Base-by-base conservation (phyloP, 495 filamentous ascomycete genomes). In the Schizothecium vesticola region DNA sequence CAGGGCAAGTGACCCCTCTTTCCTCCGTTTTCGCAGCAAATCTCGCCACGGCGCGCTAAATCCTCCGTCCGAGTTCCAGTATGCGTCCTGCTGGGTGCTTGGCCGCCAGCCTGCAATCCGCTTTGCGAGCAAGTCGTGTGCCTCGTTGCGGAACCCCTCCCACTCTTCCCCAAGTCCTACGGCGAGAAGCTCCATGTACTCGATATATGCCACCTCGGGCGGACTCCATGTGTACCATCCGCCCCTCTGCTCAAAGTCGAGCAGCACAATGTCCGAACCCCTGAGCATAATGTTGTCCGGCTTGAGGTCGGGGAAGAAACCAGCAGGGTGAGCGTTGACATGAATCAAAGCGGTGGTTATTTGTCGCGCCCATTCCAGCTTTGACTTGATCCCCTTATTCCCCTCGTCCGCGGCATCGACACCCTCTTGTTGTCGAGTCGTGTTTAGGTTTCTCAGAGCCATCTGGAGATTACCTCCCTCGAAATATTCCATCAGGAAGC, bases 251-350 rank as follows among this genome's bases (percentile, higher is more conserved):
- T 80, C 78, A 28, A 79, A 67, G 63, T 80, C 78, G 6, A 79
- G 56, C 22, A 80, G 64, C 9, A 79, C 73, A 1, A 68, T 65
- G 31, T 73, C 76, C 0, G 55, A 16, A 3, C 26, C 60, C 57
- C 67, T 55, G 5, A 78, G 25, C 6, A 78, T 60, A 10, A 81
- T 69, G 64, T 80, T 79, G 69, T 80, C 77, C 0, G 74, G 79
- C 60, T 79, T 80, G 22, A 81, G 55, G 61, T 81, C 77, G 19
- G 79, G 75, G 43, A 80, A 81, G 67, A 80, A 81, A 0, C 74
- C 73, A 1, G 59, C 61, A 1, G n/a, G 55, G 19, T 70, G 70
- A 3, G 24, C 21, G 25, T 75, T 73, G 63, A 81, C 70, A 59
- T 81, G 79, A 0, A 78, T 57, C 51, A 81, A 31, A 3, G 74